phyloP scores from a whole-genome alignment of 2,329 filamentous ascomycete species.

The Fusarium cyanostomum region DNA sequence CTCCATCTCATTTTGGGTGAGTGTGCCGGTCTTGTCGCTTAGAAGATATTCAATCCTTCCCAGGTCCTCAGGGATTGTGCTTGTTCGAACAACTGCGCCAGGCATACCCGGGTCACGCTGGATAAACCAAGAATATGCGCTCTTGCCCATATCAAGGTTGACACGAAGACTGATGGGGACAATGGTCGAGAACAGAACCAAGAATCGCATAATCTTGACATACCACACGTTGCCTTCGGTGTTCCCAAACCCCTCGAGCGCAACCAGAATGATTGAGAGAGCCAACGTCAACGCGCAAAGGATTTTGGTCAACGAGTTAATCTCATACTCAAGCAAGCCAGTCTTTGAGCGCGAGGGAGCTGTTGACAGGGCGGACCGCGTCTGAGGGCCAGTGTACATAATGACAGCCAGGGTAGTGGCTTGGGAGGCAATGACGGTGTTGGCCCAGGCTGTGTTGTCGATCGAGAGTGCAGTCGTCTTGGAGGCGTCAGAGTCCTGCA shows the following conservation, averaged over 20 bases:
- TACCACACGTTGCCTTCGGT: constrained; percentile 82
- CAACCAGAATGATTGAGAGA: constrained; percentile 88
- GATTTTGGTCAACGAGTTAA: constrained; percentile 97
- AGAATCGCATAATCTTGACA: constrained; percentile 95
- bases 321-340: constrained; percentile 92
- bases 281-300: constrained; percentile 88
- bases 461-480: constrained; percentile 82
- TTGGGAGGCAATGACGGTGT: constrained; percentile 94
- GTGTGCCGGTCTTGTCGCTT: constrained; percentile 97
- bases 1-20: constrained; percentile 99
- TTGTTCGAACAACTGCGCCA: constrained; percentile 92
- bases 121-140: constrained; percentile 95
- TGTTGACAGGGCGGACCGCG: constrained; percentile 91
- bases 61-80: constrained; percentile 95
- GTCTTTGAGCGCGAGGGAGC: constrained; percentile 92
- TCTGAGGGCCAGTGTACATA: constrained; percentile 94
- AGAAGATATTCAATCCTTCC: constrained; percentile 95
- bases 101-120: constrained; percentile 90
- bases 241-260: constrained; percentile 80
- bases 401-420: constrained; percentile 89
- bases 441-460: constrained; percentile 98
- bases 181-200: constrained; percentile 98
- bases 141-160: constrained; percentile 97
- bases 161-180: constrained; percentile 96
- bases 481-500: constrained; percentile 47